These are phyloP conservation scores for Pulveroboletus sp. DNA, from an alignment of 768 basidiomycete species.

Conservation along the genomic window DNA sequence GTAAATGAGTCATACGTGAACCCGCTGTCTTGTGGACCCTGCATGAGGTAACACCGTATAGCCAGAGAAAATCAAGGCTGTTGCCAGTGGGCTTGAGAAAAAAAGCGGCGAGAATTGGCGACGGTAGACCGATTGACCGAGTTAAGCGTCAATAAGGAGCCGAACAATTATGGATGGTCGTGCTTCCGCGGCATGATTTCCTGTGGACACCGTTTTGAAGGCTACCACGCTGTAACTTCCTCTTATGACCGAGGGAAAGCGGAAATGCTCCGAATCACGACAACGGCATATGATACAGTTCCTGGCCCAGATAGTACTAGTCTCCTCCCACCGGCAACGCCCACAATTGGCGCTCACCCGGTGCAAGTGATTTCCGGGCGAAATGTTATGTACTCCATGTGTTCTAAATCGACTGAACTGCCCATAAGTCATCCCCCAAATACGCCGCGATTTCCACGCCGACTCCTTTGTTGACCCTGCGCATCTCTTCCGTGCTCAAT, in stretches of 20 bases:
- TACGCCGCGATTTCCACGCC: conserved; percentile 85
- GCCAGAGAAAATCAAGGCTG: too few species aligned
- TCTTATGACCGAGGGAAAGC: neutral
- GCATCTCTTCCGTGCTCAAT: conserved; percentile 85
- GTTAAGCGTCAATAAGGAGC: neutral
- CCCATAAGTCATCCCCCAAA: conserved; percentile 89
- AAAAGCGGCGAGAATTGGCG: too few species aligned
- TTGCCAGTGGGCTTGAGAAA: too few species aligned
- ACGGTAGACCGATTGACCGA: too few species aligned
- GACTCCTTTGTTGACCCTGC: conserved; percentile 82
- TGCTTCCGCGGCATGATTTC: neutral
- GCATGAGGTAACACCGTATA: too few species aligned
- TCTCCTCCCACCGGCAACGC: neutral
- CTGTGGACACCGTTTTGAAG: neutral
- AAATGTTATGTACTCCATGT: too few species aligned
- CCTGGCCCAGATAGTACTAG: too few species aligned
- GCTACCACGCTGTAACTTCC: neutral
- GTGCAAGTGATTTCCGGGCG: too few species aligned
- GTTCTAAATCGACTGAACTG: conserved; percentile 54
- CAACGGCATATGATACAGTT: neutral
- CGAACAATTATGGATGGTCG: neutral
- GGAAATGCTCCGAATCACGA: conserved; percentile 16
- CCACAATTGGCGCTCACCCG: too few species aligned
- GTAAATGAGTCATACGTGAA: conserved; percentile 49
- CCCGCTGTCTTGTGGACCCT: conserved; percentile 10